phyloP scores from a whole-genome alignment of 2,329 filamentous ascomycete species.

The Phaeosphaeria sp. region DNA sequence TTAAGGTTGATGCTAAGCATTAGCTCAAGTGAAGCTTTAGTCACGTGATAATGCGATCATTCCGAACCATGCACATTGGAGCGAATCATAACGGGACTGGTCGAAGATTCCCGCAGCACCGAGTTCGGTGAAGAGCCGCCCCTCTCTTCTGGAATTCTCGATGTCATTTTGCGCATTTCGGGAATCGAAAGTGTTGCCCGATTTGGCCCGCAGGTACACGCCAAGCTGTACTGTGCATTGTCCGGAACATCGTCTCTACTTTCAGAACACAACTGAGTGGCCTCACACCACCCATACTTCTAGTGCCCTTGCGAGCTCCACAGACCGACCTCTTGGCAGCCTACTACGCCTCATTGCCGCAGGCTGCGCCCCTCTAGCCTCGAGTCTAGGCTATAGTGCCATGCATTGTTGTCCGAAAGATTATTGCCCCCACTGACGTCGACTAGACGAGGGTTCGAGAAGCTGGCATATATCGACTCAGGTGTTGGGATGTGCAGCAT shows the following conservation, averaged over 20 bases:
- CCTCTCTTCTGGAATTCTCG: background rate
- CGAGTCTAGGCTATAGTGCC: background rate
- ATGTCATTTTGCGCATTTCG: background rate
- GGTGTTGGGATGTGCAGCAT: background rate
- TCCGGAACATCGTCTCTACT: background rate
- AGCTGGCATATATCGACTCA: background rate
- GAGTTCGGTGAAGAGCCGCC: background rate
- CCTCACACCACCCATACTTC: background rate
- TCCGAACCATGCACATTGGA: no score
- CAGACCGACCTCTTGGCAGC: background rate
- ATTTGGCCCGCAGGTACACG: background rate
- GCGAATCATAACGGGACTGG: no score
- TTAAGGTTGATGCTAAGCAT: background rate
- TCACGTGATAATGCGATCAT: background rate
- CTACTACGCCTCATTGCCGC: background rate
- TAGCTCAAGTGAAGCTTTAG: background rate
- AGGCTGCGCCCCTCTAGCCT: background rate
- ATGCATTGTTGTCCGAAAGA: background rate
- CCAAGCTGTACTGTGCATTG: background rate
- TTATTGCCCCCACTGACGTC: background rate
- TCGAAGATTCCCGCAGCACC: no score
- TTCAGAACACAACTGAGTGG: background rate
- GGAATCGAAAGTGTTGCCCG: background rate
- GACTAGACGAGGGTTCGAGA: background rate
- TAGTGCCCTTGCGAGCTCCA: background rate